Evolutionary conservation across 2,329 filamentous ascomycete species (phyloP).

Genomic region (Drechslerella coelobrocha): DNA sequence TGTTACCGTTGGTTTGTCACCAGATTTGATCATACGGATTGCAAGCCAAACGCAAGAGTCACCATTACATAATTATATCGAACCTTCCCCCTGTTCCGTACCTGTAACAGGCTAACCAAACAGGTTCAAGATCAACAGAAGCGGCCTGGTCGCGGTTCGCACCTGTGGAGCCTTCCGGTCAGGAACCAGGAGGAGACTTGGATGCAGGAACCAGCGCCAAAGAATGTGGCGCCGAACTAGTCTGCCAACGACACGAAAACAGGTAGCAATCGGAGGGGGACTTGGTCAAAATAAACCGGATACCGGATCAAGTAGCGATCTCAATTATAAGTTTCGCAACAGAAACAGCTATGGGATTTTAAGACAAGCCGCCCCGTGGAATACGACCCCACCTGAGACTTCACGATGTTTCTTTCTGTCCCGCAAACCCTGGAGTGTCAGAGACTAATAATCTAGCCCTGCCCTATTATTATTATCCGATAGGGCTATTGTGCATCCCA

Average conservation of each 20-base stretch:
- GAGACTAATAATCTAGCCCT: neutral
- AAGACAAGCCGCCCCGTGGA: too few relatives aligned
- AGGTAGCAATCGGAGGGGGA: too few relatives aligned
- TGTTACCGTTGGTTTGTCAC: neutral
- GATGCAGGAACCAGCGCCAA: neutral
- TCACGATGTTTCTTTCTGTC: too few relatives aligned
- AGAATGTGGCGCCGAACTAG: neutral
- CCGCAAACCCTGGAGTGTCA: slow-evolving; percentile 4
- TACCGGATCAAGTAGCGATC: too few relatives aligned
- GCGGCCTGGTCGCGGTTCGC: neutral
- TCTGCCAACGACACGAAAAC: too few relatives aligned
- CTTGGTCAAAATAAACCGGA: too few relatives aligned
- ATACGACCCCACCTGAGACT: too few relatives aligned
- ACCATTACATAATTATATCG: neutral
- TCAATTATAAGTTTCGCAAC: too few relatives aligned
- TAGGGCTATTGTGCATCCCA: slow-evolving; percentile 21
- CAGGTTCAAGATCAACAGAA: neutral
- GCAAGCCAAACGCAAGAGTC: neutral
- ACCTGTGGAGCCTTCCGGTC: neutral
- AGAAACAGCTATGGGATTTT: too few relatives aligned
- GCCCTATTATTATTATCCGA: slow-evolving; percentile 27
- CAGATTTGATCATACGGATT: neutral
- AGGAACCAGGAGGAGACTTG: neutral
- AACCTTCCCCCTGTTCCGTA: neutral
- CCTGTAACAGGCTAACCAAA: neutral